Base-by-base conservation (phyloP, 148 eudicot genomes). In the Cornus florida region DNA sequence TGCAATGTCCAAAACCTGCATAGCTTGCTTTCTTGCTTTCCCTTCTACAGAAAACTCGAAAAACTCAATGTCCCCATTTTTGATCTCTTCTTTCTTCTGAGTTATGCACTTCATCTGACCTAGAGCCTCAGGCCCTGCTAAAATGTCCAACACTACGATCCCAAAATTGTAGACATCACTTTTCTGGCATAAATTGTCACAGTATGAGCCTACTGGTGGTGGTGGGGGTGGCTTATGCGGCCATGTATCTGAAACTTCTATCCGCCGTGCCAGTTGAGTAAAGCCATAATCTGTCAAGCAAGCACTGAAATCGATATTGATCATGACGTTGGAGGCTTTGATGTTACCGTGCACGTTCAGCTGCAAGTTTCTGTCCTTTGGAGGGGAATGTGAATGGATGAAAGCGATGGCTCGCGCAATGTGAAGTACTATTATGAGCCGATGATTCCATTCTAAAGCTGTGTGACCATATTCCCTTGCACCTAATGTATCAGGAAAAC, bases 271-370 rank as follows among this genome's bases (percentile, higher is more conserved):
- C 73, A 85, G 76, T 72, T 85, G 88, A 38, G 75, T 22, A n/a
- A 85, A 77, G 70, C 88, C 85, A 32, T 85, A 82, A 38, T 85
- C 85, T 7, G 88, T 80, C 4, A 85, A 9, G 68, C 69, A 56
- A 43, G 85, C 85, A 35, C 75, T 19, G 69, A 85, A 85, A 60
- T 85, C 81, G 28, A 50, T 38, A 32, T 70, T 83, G 81, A 85
- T 65, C 81, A 85, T 76, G 79, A 85, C 48, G 48, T 82, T 85
- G 69, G 88, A 82, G 22, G 85, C 23, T 59, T 82, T 85, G 71
- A 85, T 67, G 77, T 85, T 82, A 22, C 88, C 88, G 28, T 85
- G 88, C 20, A 82, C 76, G 59, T 82, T 79, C 48, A 85, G 6
- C 16, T 41, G 78, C 43, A 85, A 59, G 81, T 75, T 70, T 28